These are phyloP conservation scores for Dimocarpus longan DNA, from an alignment of 345 rosid genomes.

Conservation along the genomic window DNA sequence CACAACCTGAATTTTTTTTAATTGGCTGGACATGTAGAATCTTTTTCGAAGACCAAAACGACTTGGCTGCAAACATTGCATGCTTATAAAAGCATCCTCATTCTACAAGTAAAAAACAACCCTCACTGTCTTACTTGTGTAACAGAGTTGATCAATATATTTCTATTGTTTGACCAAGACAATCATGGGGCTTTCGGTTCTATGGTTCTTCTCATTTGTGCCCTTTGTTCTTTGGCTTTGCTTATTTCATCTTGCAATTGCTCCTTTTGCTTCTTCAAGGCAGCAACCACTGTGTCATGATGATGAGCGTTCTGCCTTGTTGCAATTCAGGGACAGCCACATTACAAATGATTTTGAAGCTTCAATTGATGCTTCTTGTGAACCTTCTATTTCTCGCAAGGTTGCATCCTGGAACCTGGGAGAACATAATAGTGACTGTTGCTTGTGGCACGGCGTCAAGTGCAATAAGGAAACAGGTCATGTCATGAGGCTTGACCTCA, in stretches of 20 bases:
- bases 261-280: neutral
- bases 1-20: too few species aligned
- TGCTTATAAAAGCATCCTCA: too few species aligned
- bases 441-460: constrained; percentile 14
- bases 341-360: neutral
- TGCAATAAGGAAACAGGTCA: neutral
- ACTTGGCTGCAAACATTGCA: too few species aligned
- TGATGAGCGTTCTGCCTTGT: constrained; percentile 5
- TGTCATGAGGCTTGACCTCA: constrained; percentile 1
- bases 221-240: neutral
- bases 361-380: neutral
- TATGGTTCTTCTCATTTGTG: neutral
- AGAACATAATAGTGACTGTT: constrained; percentile 2
- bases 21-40: too few species aligned
- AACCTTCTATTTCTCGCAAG: neutral
- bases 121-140: too few species aligned
- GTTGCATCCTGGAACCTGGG: neutral
- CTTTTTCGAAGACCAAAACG: too few species aligned
- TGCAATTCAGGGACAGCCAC: neutral
- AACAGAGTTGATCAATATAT: too few species aligned
- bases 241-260: neutral
- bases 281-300: constrained; percentile 6
- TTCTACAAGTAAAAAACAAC: too few species aligned
- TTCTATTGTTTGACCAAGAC: too few species aligned
- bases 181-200: too few species aligned